Evolutionary conservation across 1,284 basidiomycete genomes (phyloP).

Genomic region (Pseudozyma pruni): DNA sequence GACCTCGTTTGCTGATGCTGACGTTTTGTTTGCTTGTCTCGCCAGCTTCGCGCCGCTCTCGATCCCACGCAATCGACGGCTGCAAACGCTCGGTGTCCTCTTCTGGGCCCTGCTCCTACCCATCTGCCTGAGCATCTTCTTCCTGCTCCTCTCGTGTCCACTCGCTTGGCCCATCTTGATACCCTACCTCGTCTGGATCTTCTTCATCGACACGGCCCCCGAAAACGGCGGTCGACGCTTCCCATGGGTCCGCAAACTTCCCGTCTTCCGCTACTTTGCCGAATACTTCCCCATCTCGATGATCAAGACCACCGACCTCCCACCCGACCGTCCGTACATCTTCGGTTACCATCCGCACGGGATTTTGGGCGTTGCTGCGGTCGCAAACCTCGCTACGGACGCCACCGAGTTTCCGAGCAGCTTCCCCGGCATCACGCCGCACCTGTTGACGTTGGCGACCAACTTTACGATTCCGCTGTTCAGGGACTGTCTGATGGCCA

Average conservation of each 20-base stretch:
- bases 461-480: conserved; percentile 95
- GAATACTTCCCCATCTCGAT: conserved; percentile 85
- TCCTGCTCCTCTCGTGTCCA: conserved; percentile 87
- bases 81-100: conserved; percentile 74
- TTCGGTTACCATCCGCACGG: conserved; percentile 74
- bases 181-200: conserved; percentile 84
- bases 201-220: conserved; percentile 78
- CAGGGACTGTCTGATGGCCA: conserved; percentile 79
- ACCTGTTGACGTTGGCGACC: conserved; percentile 83
- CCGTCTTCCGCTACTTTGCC: conserved; percentile 84
- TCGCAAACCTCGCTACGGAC: conserved; percentile 93
- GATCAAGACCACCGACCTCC: conserved; percentile 75
- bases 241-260: conserved; percentile 78
- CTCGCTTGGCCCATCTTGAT: conserved; percentile 85
- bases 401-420: conserved; percentile 89
- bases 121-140: conserved; percentile 77
- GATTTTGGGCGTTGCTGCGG: conserved; percentile 75
- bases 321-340: conserved; percentile 88
- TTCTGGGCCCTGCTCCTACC: conserved; percentile 85
- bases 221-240: conserved; percentile 81
- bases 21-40: too few relatives aligned
- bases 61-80: conserved; percentile 56
- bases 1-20: too few relatives aligned
- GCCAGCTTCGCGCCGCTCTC: conserved; percentile 60
- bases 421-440: conserved; percentile 91